Base-by-base conservation (phyloP, 495 filamentous ascomycete genomes). In the Symbiotaphrina buchneri region DNA sequence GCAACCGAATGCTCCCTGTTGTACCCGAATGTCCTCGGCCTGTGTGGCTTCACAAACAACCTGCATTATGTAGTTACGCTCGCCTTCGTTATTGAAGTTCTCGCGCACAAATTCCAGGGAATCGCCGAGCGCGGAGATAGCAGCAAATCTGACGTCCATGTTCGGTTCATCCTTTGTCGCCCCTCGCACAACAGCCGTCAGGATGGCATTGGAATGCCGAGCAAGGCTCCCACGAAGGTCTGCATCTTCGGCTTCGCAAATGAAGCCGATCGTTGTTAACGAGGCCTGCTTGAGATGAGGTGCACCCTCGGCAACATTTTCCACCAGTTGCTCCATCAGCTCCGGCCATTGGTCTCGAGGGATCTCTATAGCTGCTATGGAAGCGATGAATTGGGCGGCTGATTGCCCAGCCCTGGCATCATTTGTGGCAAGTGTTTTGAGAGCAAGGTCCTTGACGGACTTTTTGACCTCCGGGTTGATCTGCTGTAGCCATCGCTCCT, bases 31-130 rank as follows among this genome's bases (percentile, higher is more conserved):
- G 52, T 97, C 85, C 2, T 68, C 54, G 36, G 81, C 79, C 53
- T 95, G 90, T 30, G 90, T 95, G 32, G 90, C 90, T 58, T 97
- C 87, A 54, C 87, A 97, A 43, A 97, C 77, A 40, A 97, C 87
- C 57, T 97, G 87, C 87, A 97, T 97, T 46, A 97, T 97, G 58
- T 95, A 95, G 57, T 97, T 95, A 22, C 87, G 71, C 58, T 97
- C 87, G 39, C 85, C 87, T 51, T 97, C 87, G 45, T 95, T 91
- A 47, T 94, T 87, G 52, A 97, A 95, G 54, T 97, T 97, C 50
- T 78, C 81, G 10, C 80, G 68, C 21, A 97, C 85, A 48, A 97
- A 97, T 51, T 97, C 87, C 16, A 95, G 69, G n/a, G 82, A 92
- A 47, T 97, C 90, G 43, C 82, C 78, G 10, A 97, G 71, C 13